Evolutionary conservation across 176 grass and related monocot genomes (phyloP), one percentile per base, ranked within the genome.

Genomic region (Aegilops sharonensis): DNA sequence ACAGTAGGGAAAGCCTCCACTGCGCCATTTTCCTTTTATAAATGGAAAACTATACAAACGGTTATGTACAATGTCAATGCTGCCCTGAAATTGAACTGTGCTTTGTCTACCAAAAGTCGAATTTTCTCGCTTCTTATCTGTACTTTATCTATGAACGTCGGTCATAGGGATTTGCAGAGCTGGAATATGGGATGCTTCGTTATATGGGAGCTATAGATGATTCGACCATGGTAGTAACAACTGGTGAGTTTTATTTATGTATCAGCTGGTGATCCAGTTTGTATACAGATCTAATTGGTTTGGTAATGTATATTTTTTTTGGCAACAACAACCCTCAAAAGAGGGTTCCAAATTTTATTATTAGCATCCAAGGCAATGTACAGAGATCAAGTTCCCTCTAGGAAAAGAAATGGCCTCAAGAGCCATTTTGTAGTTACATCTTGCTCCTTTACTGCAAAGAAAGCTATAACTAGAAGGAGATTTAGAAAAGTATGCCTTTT

Each of bases 121-220:
- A 10, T 25, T 5, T 31, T 65, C 25, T 21, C 64, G 24, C 7
- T 75, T n/a, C 34, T 15, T 31, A 68, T 15, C 31, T 48, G 32
- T 60, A 79, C 45, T 8, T 72, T 67, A 31, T 86, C 12, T 73
- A 29, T 68, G 35, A 77, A 66, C 9, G n/a, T 61, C 0, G 11
- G 57, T 13, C 69, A 5, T 30, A 98, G 92, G 96, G 94, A 59
- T 98, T 98, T 85, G 92, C 96, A 9, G 97, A 98, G 85, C 97
- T 98, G 34, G 94, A 98, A 87, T 98, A 98, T 34, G 97, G 94
- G 74, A 98, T 98, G 90, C 84, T 98, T 84, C 97, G 88, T 18
- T 95, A 94, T 80, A 98, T 98, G 94, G 90, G 93, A 57, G 86
- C 94, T 92, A 94, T 95, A 24, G 89, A 94, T 94, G 94, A 98